Conservation (phyloP, 2,329 filamentous ascomycete species). For the Dothideomycetidae sp. region DNA sequence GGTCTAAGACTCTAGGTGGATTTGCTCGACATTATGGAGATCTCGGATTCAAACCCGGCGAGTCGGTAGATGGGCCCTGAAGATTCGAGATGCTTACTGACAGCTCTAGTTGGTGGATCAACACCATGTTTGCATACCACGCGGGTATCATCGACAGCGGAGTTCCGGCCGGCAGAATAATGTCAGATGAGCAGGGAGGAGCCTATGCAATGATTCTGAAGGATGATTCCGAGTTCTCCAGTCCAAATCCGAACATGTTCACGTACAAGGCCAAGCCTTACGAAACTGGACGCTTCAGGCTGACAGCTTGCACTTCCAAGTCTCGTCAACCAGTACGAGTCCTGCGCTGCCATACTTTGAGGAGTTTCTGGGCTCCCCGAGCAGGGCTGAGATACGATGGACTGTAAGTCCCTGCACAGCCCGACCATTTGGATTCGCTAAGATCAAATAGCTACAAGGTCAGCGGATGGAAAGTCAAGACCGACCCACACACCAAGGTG, state of each 20-base stretch:
- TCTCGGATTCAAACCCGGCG: conserved; percentile 33
- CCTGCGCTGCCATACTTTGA: conserved; percentile 30
- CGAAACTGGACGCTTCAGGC: conserved; percentile 31
- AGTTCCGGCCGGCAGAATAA: conserved; percentile 29
- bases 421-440: neutral
- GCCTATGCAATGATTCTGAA: conserved; percentile 34
- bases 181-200: conserved; percentile 27
- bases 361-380: conserved; percentile 31
- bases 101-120: conserved; percentile 35
- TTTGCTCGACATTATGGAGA: conserved; percentile 24
- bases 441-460: conserved; percentile 20
- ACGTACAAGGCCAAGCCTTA: conserved; percentile 26
- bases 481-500: conserved; percentile 15
- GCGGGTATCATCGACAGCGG: conserved; percentile 34
- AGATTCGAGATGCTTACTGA: neutral
- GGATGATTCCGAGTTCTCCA: conserved; percentile 26
- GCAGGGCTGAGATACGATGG: conserved; percentile 36
- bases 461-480: conserved; percentile 28
- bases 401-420: conserved; percentile 25
- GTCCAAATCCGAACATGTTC: conserved; percentile 23
- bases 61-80: conserved; percentile 23
- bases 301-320: conserved; percentile 28
- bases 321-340: conserved; percentile 31
- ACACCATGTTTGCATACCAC: conserved; percentile 31
- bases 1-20: conserved; percentile 21